Evolutionary conservation across 108 stramenopile genomes (phyloP).

Genomic region (Pseudonitzschia pungens): DNA sequence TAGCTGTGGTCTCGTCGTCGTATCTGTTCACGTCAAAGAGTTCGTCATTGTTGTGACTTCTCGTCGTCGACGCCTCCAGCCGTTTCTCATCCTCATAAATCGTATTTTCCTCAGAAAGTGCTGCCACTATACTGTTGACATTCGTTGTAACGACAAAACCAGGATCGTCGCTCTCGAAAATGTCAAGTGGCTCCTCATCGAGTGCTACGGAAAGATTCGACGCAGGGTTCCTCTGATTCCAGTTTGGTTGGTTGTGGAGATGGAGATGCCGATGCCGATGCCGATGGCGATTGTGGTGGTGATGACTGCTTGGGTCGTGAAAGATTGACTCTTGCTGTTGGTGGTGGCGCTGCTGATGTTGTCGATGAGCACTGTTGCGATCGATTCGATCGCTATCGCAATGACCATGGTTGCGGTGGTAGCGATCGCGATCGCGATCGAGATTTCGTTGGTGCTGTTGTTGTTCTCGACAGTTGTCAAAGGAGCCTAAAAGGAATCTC

Average conservation of each 20-base stretch:
- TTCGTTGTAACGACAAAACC: not conserved
- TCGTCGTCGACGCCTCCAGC: not conserved
- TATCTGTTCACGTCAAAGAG: too few species aligned
- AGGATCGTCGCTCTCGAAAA: not conserved
- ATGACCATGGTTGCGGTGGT: not conserved
- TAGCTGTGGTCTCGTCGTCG: constrained; percentile 1
- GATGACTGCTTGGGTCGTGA: not conserved
- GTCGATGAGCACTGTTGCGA: not conserved
- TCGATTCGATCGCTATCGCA: not conserved
- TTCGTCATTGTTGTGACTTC: not conserved
- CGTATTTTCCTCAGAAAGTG: not conserved
- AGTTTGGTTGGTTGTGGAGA: not conserved
- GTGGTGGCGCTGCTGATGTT: not conserved
- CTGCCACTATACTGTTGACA: not conserved
- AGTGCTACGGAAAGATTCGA: not conserved
- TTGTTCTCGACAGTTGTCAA: not conserved
- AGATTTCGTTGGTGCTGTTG: not conserved
- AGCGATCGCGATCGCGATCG: not conserved
- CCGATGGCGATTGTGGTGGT: not conserved
- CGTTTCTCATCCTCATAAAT: not conserved
- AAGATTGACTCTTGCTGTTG: not conserved
- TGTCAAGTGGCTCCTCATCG: not conserved
- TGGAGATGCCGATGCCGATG: not conserved
- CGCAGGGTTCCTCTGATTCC: not conserved
- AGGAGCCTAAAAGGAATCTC: constrained; percentile 12